A percentile compares a stretch with the other conserved stretches of the same genome.
Evolutionary conservation across 2,329 filamentous ascomycete species (phyloP).

Genomic region (Neonectria punicea): DNA sequence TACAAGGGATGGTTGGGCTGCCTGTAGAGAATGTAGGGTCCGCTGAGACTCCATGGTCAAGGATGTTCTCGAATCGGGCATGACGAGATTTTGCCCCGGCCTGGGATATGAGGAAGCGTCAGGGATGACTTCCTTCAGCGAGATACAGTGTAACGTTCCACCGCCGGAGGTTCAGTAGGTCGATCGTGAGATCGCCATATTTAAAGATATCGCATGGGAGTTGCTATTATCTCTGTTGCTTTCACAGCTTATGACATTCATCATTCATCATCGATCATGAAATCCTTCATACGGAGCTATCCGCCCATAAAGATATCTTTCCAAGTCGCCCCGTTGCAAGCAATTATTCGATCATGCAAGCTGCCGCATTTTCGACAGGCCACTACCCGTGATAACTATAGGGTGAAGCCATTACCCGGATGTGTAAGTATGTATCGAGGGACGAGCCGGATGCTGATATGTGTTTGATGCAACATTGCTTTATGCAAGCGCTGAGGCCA

Average conservation of each 20-base stretch:
- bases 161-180: not conserved
- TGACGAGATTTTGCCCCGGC: not conserved
- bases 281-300: not conserved
- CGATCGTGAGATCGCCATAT: not conserved
- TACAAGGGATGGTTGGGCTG: not conserved
- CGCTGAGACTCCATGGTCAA: not conserved
- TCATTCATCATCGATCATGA: not conserved
- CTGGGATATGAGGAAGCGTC: not conserved
- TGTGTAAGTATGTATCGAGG: not conserved
- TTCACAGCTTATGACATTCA: not conserved
- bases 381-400: not conserved
- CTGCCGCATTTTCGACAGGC: not conserved
- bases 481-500: not conserved
- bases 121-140: not conserved
- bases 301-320: conserved; percentile 1
- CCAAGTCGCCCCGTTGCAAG: conserved; percentile 10
- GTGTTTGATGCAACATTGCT: not conserved
- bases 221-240: not conserved
- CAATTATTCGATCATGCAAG: conserved; percentile 15
- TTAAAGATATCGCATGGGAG: not conserved
- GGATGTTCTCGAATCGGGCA: not conserved
- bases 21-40: not conserved
- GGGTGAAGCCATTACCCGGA: not conserved
- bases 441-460: not conserved
- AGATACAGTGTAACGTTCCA: not conserved